phyloP scores from a whole-genome alignment of 2,329 filamentous ascomycete genomes.

The Trichoderma arundinaceum region DNA sequence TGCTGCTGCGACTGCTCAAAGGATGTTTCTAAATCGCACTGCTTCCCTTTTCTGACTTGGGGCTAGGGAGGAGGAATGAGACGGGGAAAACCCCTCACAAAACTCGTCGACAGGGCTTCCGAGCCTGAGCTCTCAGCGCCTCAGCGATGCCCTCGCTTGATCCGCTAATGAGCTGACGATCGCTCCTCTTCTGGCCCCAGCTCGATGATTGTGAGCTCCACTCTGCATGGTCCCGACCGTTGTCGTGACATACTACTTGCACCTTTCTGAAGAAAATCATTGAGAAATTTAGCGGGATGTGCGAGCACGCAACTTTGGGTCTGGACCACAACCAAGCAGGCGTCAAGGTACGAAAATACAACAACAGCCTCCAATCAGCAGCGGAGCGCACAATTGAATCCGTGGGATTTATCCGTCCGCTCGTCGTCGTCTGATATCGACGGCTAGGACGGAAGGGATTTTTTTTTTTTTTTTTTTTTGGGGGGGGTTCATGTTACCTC shows the following conservation, averaged over 20 bases:
- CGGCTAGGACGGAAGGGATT: not conserved
- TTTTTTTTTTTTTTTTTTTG: constrained; percentile 17
- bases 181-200: constrained; percentile 25
- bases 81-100: no score
- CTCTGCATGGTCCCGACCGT: not conserved
- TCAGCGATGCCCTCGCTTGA: constrained; percentile 6
- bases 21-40: not conserved
- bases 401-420: not conserved
- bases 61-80: not conserved
- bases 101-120: no score
- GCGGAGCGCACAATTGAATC: not conserved
- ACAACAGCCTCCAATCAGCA: constrained; percentile 10
- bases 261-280: constrained; percentile 2
- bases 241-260: constrained; percentile 14
- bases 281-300: constrained; percentile 10
- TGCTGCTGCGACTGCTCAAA: not conserved
- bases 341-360: not conserved
- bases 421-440: no score
- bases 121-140: not conserved
- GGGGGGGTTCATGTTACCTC: not conserved
- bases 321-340: not conserved
- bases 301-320: constrained; percentile 22
- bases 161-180: constrained; percentile 26
- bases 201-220: constrained; percentile 22
- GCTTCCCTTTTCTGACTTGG: not conserved